phyloP scores from a whole-genome alignment of 1,139 yeast genomes.

The Taiozyma sp. region DNA sequence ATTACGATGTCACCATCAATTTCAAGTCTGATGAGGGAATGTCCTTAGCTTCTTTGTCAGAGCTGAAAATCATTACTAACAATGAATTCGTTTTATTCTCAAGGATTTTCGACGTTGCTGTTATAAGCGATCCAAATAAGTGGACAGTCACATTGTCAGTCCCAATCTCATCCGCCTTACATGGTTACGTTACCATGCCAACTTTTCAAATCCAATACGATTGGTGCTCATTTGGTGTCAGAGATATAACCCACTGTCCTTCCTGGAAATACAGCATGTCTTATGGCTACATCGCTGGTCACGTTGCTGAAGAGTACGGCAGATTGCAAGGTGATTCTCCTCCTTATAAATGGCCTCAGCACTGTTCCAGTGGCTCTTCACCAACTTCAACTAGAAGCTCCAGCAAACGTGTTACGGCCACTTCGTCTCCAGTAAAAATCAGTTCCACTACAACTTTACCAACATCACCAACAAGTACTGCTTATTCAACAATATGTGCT shows the following conservation, averaged over 20 bases:
- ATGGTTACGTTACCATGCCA: constrained; percentile 4
- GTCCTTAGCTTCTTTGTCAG: constrained; percentile 7
- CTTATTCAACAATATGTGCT: neutral
- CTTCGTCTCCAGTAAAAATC: neutral
- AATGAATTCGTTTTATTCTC: constrained; percentile 2
- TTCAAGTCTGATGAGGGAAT: constrained; percentile 24
- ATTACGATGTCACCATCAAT: constrained; percentile 22
- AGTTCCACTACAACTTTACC: neutral
- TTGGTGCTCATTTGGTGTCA: constrained; percentile 13
- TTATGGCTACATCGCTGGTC: constrained; percentile 7
- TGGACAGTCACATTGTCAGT: constrained; percentile 6
- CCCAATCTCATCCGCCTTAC: neutral
- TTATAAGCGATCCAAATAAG: constrained; percentile 5
- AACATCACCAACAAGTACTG: neutral
- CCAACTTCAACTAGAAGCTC: neutral
- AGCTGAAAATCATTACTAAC: constrained; percentile 4
- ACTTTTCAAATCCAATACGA: constrained; percentile 13
- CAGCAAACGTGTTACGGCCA: neutral
- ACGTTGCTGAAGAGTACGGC: constrained; percentile 6
- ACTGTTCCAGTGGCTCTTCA: neutral
- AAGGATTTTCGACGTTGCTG: neutral
- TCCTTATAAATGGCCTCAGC: constrained; percentile 10
- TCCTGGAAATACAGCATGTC: constrained; percentile 3
- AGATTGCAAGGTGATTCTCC: constrained; percentile 9
- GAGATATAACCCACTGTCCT: constrained; percentile 3